Evolutionary conservation across 495 filamentous ascomycete genomes (phyloP), one percentile per base, ranked within the genome.

Genomic region (Corynascus novoguineensis): DNA sequence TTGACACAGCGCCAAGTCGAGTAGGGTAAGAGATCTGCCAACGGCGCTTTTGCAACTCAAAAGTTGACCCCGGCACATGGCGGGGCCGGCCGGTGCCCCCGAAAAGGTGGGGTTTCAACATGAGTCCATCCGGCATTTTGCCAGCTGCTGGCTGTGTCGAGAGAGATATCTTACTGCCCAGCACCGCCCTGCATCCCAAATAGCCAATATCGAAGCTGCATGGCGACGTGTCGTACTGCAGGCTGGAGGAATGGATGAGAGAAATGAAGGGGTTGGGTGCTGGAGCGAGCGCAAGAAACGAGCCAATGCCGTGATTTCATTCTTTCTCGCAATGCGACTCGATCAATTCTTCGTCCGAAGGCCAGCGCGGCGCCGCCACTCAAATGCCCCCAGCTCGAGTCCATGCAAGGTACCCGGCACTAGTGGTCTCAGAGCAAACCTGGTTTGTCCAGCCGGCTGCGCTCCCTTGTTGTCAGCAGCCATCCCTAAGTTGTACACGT

Each of bases 81-180:
- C n/a, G n/a, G n/a, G n/a, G 22, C 24, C 19, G 38, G 25, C 41
- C 15, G 21, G 27, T 4, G 14, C 65, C 25, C 25, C 51, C 41
- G 21, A 55, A 50, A n/a, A 63, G 52, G 45, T 28, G 47, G 49
- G 57, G 57, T 29, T 60, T 53, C 51, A 31, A 58, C 58, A 60
- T 57, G 21, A 55, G 51, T 57, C 66, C 61, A 68, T 56, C 63
- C 67, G 60, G 64, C 64, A 71, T 69, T 73, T 71, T 74, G 64
- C 65, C 70, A 67, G 64, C 58, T 62, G 59, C 59, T 68, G 70
- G 69, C 62, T 62, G 60, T 69, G 46, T 50, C 61, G 54, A 62
- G 50, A n/a, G n/a, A 53, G 49, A 62, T 55, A 58, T 50, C 60
- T 58, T 44, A 35, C 27, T 58, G 56, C 34, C 55, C 47, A 57